Evolutionary conservation across 768 basidiomycete species (phyloP).

Genomic region (Phylloporus sp.): DNA sequence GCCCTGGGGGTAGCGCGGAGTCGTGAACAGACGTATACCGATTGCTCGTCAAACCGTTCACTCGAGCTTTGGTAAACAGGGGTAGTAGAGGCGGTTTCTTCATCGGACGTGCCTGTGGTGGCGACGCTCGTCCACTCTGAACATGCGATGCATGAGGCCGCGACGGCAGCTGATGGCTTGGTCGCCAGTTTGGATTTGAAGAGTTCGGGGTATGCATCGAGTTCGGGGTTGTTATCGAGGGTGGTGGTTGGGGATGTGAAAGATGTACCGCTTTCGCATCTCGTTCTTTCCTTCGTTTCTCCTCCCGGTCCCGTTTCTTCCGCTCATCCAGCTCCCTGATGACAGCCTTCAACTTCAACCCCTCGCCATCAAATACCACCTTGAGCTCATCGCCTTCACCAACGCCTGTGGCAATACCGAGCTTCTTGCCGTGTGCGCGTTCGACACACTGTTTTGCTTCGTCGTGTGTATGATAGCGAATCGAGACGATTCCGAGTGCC

Average conservation of each 20-base stretch:
- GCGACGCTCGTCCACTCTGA: conserved; percentile 26
- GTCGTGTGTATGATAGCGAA: conserved; percentile 61
- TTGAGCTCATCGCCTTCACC: conserved; percentile 58
- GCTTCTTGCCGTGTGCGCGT: conserved; percentile 61
- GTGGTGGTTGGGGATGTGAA: conserved; percentile 9
- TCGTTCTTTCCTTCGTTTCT: conserved; percentile 43
- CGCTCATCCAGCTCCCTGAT: conserved; percentile 58
- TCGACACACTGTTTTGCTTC: conserved; percentile 67
- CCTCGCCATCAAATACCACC: conserved; percentile 80
- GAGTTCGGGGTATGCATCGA: conserved; percentile 24
- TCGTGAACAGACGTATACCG: conserved; percentile 23
- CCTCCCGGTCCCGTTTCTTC: conserved; percentile 44
- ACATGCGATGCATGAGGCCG: conserved; percentile 24
- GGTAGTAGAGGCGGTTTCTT: conserved; percentile 24
- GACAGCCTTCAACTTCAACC: conserved; percentile 57
- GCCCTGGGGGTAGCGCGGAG: conserved; percentile 11
- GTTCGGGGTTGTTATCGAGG: conserved; percentile 26
- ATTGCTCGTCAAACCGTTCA: conserved; percentile 22
- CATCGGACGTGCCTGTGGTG: conserved; percentile 26
- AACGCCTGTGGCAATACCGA: conserved; percentile 44
- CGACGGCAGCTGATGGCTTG: conserved; percentile 27
- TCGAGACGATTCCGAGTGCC: conserved; percentile 75
- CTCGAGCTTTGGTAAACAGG: conserved; percentile 23
- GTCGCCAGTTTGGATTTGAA: conserved; percentile 19
- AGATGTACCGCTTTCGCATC: conserved; percentile 18